A percentile compares a stretch with the other conserved stretches of the same genome.
Evolutionary conservation across 352 stramenopile genomes (phyloP).

Genomic region (Phytophthora sp.): DNA sequence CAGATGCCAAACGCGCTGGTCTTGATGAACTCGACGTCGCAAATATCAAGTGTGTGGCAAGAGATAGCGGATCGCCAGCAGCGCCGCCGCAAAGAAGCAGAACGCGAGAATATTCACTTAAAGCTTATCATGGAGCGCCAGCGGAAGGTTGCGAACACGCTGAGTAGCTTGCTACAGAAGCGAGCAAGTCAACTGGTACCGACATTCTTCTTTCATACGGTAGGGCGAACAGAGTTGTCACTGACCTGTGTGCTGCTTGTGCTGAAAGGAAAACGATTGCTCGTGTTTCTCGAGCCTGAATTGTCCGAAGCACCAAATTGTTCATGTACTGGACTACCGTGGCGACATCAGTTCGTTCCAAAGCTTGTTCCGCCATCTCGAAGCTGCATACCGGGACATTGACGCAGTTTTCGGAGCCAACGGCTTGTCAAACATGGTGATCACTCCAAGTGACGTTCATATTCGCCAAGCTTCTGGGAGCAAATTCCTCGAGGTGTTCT

Average conservation of each 20-base stretch:
- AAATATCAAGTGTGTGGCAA: constrained; percentile 26
- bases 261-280: constrained; percentile 15
- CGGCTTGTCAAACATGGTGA: constrained; percentile 19
- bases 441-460: constrained; percentile 25
- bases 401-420: constrained; percentile 34
- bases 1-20: constrained; percentile 1
- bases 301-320: constrained; percentile 15
- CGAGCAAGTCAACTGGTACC: constrained; percentile 28
- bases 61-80: constrained; percentile 28
- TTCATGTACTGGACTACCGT: constrained; percentile 21
- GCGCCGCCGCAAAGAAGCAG: constrained; percentile 20
- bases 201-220: no score
- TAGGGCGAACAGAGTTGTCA: no score
- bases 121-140: constrained; percentile 48
- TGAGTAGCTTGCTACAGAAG: constrained; percentile 43
- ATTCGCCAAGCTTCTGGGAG: constrained; percentile 16
- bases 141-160: constrained; percentile 37
- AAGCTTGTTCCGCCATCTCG: constrained; percentile 21
- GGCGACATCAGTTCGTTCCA: constrained; percentile 19
- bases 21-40: background rate
- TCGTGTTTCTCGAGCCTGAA: constrained; percentile 14
- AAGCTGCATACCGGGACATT: constrained; percentile 16
- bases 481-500: constrained; percentile 32
- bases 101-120: constrained; percentile 41
- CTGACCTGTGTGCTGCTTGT: constrained; percentile 1